Base-by-base conservation (phyloP, 768 basidiomycete species). In the Russula virescens region DNA sequence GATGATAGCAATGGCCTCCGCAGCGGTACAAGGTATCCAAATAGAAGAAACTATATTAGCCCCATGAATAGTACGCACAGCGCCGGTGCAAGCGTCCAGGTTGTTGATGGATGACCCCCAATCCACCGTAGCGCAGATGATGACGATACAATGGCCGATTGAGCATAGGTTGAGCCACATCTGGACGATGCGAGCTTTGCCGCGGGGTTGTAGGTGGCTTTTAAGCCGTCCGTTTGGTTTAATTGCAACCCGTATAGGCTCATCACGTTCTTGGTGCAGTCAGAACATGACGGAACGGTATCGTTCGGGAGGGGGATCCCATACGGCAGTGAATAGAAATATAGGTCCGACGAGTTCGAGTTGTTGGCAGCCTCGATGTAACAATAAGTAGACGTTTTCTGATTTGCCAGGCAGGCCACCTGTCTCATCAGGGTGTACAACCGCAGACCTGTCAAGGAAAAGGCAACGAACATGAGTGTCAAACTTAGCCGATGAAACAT, bases 291-390 rank as follows among this genome's bases (percentile, higher is more conserved):
- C 19, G 80, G 80, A 19, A 68, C 72, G 18, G 81, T 77, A 23
- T 73, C 73, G 60, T 78, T 76, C 6, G 86, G 84, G 1, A 90
- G 74, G 13, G 68, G 59, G 25, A 77, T 73, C 14, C 86, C 89
- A 13, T 86, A 79, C 3, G 86, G 85, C 13, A 93, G 78, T 40
- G 77, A 73, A 75, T 89, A 94, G 71, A 84, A 82, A 76, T 85
- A 90, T n/a, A 84, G 72, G 70, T 89, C 88, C 23, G 84, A 80
- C 0, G 87, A 82, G 61, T 84, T 82, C 3, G 77, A 35, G 63
- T 77, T 77, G 38, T 74, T 76, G 23, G 83, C 80, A 16, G 91
- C 88, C 63, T 84, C 78, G 58, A 90, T 56, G 74, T 83, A 92
- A 76, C 91, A 94, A 74, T 91, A 94, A 0, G 82, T 73, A 68